A percentile compares a stretch with the other conserved stretches of the same genome.
These are phyloP conservation scores for Craterostigma plantagineum DNA, from an alignment of 257 asterid genomes.

Conservation along the genomic window DNA sequence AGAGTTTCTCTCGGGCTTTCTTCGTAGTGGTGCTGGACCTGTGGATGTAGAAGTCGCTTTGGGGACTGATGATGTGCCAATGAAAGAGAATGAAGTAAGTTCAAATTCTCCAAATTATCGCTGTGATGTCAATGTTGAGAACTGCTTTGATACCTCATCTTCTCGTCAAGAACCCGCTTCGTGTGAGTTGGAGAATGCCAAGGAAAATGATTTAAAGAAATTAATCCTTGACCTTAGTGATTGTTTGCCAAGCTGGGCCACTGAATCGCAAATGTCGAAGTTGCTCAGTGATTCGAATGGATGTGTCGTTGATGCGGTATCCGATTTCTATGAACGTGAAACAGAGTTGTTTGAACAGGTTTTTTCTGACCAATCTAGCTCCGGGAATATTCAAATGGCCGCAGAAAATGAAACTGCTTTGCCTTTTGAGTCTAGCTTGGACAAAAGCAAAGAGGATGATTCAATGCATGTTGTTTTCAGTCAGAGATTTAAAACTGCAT, in stretches of 20 bases:
- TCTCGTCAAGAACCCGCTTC: constrained; percentile 16
- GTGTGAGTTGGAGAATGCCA: constrained; percentile 13
- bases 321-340: constrained; percentile 73
- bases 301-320: constrained; percentile 68
- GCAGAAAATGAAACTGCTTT: constrained; percentile 18
- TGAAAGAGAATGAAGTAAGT: constrained; percentile 17
- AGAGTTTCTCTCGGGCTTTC: constrained; percentile 58
- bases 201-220: constrained; percentile 34
- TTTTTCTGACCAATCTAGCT: constrained; percentile 17
- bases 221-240: constrained; percentile 38
- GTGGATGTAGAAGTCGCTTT: constrained; percentile 14
- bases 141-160: constrained; percentile 1
- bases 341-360: constrained; percentile 60
- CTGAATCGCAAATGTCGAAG: constrained; percentile 49
- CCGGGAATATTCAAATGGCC: constrained; percentile 15
- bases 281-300: constrained; percentile 35
- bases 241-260: constrained; percentile 81
- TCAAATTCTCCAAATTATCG: constrained; percentile 11
- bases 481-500: constrained; percentile 21
- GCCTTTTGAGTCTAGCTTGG: constrained; percentile 17
- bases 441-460: constrained; percentile 12
- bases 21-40: constrained; percentile 17
- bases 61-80: constrained; percentile 9
- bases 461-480: constrained; percentile 19
- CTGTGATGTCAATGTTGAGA: constrained; percentile 12